Evolutionary conservation across 148 eudicot genomes (phyloP), one percentile per base, ranked within the genome.

Genomic region (Rhododendron vialii): DNA sequence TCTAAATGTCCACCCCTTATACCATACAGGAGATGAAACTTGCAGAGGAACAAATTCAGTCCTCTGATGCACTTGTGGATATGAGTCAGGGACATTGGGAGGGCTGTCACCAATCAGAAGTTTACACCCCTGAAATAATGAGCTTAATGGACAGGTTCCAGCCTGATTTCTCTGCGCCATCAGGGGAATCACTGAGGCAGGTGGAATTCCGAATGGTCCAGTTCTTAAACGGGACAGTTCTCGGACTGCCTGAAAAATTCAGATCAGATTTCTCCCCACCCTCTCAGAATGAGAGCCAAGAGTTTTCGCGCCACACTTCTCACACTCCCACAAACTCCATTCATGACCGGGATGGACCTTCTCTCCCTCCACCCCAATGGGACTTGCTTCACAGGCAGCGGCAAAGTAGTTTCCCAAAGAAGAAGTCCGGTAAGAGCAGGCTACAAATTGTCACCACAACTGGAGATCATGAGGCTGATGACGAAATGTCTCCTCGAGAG

Each of bases 61-160:
- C 94, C 15, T 90, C 92, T 11, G 99, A 97, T 53, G 95, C 98
- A 81, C 92, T 97, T 28, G 43, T 90, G 28, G 99, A 97, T 81
- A 94, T 97, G 94, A 97, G 98, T 90, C 95, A 92, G 81, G 99
- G 99, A 41, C 95, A 92, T 55, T 97, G 99, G 99, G 99, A 97
- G 88, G 99, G 98, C 36, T 93, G 95, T 91, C 92, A 90, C 35
- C 91, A 92, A 45, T 92, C 98, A 28, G 98, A 97, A 71, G 90
- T 93, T 84, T 93, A 92, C 89, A 94, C 99, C 2, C 93, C 92
- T 1, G 99, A 97, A 86, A 90, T 91, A 53, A 38, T 88, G 79
- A 90, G 88, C 86, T 79, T 95, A 22, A 90, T 93, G 61, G 98
- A 95, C 51, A 88, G 92, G 82, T 90, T 91, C 84, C 98, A 97